Evolutionary conservation across 2,329 filamentous ascomycete species (phyloP), one percentile per base, ranked within the genome.

Genomic region (Dactylellina sp.): DNA sequence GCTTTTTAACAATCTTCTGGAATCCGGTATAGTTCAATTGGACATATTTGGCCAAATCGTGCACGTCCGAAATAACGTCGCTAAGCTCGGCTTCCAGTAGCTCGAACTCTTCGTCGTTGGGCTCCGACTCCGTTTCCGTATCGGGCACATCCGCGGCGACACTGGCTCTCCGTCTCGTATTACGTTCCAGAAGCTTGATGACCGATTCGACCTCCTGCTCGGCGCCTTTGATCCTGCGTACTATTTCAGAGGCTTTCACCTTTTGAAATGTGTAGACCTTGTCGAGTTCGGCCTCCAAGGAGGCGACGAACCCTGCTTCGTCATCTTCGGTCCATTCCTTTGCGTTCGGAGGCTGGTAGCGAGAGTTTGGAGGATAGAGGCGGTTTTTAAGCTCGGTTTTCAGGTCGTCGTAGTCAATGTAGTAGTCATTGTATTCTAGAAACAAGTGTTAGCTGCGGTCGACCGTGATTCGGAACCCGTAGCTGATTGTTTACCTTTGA

Each of bases 1-100:
- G 95, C 85, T 99, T 99, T 86, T 99, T 99, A 82, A 99, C 97
- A 76, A 99, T 99, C 85, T 99, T 99, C 84, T 97, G 96, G 81
- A 99, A 99, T 3, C 95, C 95, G 0, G 94, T 98, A 81, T 99
- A 99, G 83, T 99, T 99, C 80, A 99, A 84, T 83, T 97, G 94
- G 5, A 96, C 96, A 81, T 97, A 99, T 83, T 98, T 98, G 81
- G 95, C 93, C 72, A 99, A 86, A 79, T 99, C 95, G 82, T 99
- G 94, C 20, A 99, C 95, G 80, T 99, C 94, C 78, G 95, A 95
- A 81, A 99, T 99, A 80, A 99, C 93, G 81, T 99, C 95, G 82
- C 93, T 97, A 79, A 99, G 83, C 79, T 97, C 93, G 80, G 97
- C 91, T 83, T 99, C 95, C 32, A 98, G 86, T 78, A 96, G 84